Conservation (phyloP, 306 rosid genomes). For the Pyrus bretschneideri region DNA sequence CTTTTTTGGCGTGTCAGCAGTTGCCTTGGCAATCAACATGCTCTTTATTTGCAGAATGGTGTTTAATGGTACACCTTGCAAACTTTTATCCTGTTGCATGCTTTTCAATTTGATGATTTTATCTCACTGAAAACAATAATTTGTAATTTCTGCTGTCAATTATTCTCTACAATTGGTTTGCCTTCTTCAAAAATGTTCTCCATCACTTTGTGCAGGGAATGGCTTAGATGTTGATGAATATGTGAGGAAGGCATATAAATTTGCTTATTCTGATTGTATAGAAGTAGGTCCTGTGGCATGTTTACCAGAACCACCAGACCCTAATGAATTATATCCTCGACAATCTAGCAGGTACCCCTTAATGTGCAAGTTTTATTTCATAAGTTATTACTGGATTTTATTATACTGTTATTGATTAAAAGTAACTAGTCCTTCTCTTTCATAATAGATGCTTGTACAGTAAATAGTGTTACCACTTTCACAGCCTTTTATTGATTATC, state of each 20-base stretch:
- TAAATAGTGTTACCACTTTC: neutral
- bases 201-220: conserved; percentile 54
- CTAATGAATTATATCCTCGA: conserved; percentile 94
- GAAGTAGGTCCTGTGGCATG: conserved; percentile 95
- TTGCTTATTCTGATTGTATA: conserved; percentile 94
- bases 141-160: neutral
- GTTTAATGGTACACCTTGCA: conserved; percentile 68
- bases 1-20: conserved; percentile 99
- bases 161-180: conserved; percentile 4
- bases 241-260: conserved; percentile 92
- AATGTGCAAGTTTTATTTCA: conserved; percentile 18
- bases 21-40: conserved; percentile 99
- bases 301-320: conserved; percentile 97
- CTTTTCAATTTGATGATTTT: conserved; percentile 13
- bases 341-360: conserved; percentile 76
- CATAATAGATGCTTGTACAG: neutral
- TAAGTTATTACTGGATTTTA: neutral
- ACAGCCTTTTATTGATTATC: neutral
- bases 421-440: neutral
- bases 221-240: conserved; percentile 98
- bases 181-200: neutral
- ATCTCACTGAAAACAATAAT: conserved; percentile 10
- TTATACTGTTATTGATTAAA: neutral
- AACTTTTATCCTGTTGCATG: conserved; percentile 3
- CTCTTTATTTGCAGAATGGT: conserved; percentile 97